Evolutionary conservation across 768 basidiomycete species (phyloP).

Genomic region (Exsudoporus frostii): DNA sequence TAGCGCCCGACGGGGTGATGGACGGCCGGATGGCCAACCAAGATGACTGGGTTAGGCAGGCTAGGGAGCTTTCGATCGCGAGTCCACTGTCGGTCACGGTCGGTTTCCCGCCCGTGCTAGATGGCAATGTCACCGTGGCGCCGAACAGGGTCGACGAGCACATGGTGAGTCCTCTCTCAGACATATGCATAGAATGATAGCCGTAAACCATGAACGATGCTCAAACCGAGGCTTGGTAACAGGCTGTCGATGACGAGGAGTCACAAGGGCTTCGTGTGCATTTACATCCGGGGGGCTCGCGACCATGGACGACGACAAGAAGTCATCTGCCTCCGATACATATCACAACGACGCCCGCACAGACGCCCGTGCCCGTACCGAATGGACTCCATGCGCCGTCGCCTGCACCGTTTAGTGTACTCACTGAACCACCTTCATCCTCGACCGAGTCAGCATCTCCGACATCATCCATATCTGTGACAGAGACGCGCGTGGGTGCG

Average conservation of each 20-base stretch:
- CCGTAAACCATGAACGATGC: background rate
- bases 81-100: slow-evolving; percentile 22
- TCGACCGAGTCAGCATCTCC: slow-evolving; percentile 19
- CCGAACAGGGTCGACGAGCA: slow-evolving; percentile 35
- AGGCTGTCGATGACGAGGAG: slow-evolving; percentile 28
- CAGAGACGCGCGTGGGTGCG: background rate
- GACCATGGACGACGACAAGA: slow-evolving; percentile 8
- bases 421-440: slow-evolving; percentile 23
- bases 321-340: slow-evolving; percentile 28
- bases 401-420: slow-evolving; percentile 26
- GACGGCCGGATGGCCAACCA: slow-evolving; percentile 38
- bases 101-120: slow-evolving; percentile 6
- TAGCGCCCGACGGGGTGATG: slow-evolving; percentile 14
- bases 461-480: slow-evolving; percentile 4
- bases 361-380: background rate
- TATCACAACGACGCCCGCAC: slow-evolving; percentile 16
- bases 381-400: slow-evolving; percentile 10
- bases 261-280: slow-evolving; percentile 11
- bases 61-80: slow-evolving; percentile 59
- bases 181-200: background rate
- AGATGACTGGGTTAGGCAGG: slow-evolving; percentile 77
- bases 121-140: background rate
- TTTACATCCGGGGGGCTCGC: slow-evolving; percentile 10
- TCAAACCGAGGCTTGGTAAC: slow-evolving; percentile 4
- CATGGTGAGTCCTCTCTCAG: slow-evolving; percentile 40